Base-by-base conservation (phyloP, 129 eudicot species). In the Centrapalus pauciflorus region DNA sequence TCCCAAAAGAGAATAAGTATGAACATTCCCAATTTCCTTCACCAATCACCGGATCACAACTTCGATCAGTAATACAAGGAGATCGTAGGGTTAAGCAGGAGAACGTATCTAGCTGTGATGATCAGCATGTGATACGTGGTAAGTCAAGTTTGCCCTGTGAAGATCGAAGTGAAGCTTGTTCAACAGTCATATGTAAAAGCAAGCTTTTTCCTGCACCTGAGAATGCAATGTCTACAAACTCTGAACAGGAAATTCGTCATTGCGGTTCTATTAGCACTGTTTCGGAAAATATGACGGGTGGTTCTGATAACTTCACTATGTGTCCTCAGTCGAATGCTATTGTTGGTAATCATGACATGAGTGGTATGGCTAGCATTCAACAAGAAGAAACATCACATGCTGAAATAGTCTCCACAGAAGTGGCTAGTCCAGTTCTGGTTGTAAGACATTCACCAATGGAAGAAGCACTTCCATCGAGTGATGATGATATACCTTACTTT, bases 401-500 rank as follows among this genome's bases (percentile, higher is more conserved):
- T 68, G 82, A 74, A 59, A 69, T 75, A 49, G 58, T 10, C 45
- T 29, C 74, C 19, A 38, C 67, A 5, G 66, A 74, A 64, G 17
- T 20, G 50, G 38, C 45, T 29, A 54, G 46, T 56, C 79, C 70
- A 21, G 48, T 69, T 33, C 41, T 37, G 59, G 66, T 19, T 35
- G 76, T 64, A 29, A 52, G 50, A 9, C 29, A 71, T 19, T 14
- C 56, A 9, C 20, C 45, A 5, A 62, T 77, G 16, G 65, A 69
- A 75, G 89, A 85, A 34, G 81, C 79, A 57, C 64, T 64, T 46
- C 50, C 54, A 38, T 70, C 76, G n/a, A 73, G 77, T 68, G 79
- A 75, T 57, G 79, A 68, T 35, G 86, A 75, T 28, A 71, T 85
- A 19, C 96, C 96, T 35, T 58, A 49, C 48, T 89, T 70, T 74